Conservation (phyloP, 1,139 yeast genomes). For the Geotrichum candidum region DNA sequence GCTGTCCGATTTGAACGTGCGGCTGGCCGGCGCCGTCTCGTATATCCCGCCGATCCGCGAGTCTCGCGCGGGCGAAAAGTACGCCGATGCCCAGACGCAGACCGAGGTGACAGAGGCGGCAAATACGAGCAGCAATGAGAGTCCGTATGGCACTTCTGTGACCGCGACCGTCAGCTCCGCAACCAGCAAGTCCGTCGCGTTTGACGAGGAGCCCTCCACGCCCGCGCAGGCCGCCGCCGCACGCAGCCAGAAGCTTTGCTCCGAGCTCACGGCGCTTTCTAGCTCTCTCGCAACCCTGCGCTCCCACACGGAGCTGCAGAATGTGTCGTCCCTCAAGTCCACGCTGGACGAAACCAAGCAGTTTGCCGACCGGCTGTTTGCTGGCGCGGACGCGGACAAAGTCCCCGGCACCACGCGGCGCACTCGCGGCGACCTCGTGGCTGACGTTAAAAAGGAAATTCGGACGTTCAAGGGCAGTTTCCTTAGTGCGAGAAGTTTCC, state of each 20-base stretch:
- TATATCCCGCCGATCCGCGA: conserved; percentile 25
- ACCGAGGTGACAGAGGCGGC: conserved; percentile 21
- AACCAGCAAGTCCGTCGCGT: conserved; percentile 6
- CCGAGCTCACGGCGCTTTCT: not conserved
- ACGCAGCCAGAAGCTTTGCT: conserved; percentile 8
- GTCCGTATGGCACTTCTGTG: conserved; percentile 5
- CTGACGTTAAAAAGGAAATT: conserved; percentile 32
- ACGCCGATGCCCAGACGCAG: conserved; percentile 32
- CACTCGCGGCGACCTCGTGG: conserved; percentile 12
- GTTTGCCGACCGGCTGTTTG: conserved; percentile 1
- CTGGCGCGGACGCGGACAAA: conserved; percentile 10
- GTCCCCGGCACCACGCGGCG: conserved; percentile 9
- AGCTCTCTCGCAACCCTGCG: not conserved
- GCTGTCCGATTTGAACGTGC: conserved; percentile 23
- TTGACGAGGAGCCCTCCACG: not conserved
- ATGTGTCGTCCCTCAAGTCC: conserved; percentile 7
- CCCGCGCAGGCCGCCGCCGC: conserved; percentile 7
- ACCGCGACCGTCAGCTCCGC: conserved; percentile 7
- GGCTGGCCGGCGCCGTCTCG: conserved; percentile 22
- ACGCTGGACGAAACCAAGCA: conserved; percentile 1
- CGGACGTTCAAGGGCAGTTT: conserved; percentile 33
- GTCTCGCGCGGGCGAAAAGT: conserved; percentile 22
- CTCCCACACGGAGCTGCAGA: not conserved
- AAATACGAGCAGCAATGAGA: not conserved
- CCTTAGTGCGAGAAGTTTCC: conserved; percentile 23